Evolutionary conservation across 768 basidiomycete species (phyloP).

Genomic region (Leccinum olivaceopallidum): DNA sequence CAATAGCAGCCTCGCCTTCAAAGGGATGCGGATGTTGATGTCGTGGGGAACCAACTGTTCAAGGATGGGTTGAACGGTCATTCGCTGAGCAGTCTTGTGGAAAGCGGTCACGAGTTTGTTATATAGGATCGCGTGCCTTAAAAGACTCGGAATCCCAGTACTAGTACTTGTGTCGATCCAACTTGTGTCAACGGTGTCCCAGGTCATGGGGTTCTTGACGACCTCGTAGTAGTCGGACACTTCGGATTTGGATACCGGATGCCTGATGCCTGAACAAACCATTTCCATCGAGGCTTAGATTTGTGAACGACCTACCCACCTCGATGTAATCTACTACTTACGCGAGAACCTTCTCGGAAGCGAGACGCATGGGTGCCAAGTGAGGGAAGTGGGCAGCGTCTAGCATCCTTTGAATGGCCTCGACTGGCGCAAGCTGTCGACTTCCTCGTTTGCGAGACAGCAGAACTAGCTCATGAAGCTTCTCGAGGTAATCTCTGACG

Average conservation of each 20-base stretch:
- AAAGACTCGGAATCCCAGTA: constrained; percentile 81
- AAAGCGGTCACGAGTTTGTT: constrained; percentile 72
- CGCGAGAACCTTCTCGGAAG: constrained; percentile 72
- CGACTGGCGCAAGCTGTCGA: constrained; percentile 70
- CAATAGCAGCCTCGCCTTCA: constrained; percentile 1
- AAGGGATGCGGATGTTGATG: constrained; percentile 14
- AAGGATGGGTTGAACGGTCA: constrained; percentile 26
- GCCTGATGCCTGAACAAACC: constrained; percentile 62
- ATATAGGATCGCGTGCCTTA: constrained; percentile 84
- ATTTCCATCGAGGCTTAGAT: constrained; percentile 64
- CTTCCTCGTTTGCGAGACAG: constrained; percentile 76
- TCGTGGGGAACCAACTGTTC: constrained; percentile 25
- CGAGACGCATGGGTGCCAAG: constrained; percentile 55
- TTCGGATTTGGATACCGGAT: constrained; percentile 74
- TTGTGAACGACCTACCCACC: constrained; percentile 9
- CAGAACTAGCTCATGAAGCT: constrained; percentile 64
- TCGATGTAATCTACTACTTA: constrained; percentile 38
- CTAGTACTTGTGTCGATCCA: constrained; percentile 63
- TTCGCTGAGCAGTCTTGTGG: constrained; percentile 57
- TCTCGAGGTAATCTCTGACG: constrained; percentile 76
- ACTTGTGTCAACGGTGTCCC: constrained; percentile 74
- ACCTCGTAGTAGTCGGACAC: constrained; percentile 93
- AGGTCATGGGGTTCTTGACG: constrained; percentile 86
- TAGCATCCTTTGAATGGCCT: constrained; percentile 44
- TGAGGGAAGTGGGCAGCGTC: constrained; percentile 66